Evolutionary conservation across 225 moss, liverwort and hornwort genomes (phyloP).

Genomic region (Sphagnum contortum): DNA sequence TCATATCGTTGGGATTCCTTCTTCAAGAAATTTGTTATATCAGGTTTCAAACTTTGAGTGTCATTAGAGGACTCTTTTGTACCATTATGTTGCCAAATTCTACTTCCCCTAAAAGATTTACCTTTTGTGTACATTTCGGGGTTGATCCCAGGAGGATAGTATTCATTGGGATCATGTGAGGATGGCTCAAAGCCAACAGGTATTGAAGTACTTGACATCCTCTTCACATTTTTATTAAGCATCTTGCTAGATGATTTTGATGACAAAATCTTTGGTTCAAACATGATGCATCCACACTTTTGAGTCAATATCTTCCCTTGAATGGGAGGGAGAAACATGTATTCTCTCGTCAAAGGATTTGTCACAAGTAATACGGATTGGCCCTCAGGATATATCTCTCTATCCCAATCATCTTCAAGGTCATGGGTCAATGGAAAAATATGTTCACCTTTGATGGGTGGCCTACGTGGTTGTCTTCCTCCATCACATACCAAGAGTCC

Average conservation of each 20-base stretch:
- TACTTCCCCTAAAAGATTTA: constrained; percentile 5
- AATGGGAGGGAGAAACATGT: constrained; percentile 26
- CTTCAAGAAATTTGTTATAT: too few species aligned
- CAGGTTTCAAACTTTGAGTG: too few species aligned
- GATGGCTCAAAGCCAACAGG: not conserved
- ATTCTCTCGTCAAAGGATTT: constrained; percentile 32
- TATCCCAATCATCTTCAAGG: constrained; percentile 8
- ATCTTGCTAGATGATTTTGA: too few species aligned
- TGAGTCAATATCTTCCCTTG: constrained; percentile 18
- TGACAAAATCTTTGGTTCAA: constrained; percentile 1
- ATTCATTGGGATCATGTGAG: constrained; percentile 7
- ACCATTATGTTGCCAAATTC: constrained; percentile 7
- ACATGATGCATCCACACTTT: constrained; percentile 17
- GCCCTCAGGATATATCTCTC: constrained; percentile 1
- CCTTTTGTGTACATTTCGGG: constrained; percentile 6
- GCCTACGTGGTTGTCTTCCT: constrained; percentile 3
- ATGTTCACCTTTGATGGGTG: constrained; percentile 3
- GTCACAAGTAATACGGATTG: constrained; percentile 18
- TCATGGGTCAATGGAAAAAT: constrained; percentile 9
- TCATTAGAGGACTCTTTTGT: not conserved
- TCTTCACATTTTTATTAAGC: not conserved
- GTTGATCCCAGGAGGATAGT: constrained; percentile 7
- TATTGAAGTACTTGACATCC: constrained; percentile 1
- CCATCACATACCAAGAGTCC: constrained; percentile 28
- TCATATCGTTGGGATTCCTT: too few species aligned